phyloP scores from a whole-genome alignment of 1,284 basidiomycete species.

The Grifola frondosa region DNA sequence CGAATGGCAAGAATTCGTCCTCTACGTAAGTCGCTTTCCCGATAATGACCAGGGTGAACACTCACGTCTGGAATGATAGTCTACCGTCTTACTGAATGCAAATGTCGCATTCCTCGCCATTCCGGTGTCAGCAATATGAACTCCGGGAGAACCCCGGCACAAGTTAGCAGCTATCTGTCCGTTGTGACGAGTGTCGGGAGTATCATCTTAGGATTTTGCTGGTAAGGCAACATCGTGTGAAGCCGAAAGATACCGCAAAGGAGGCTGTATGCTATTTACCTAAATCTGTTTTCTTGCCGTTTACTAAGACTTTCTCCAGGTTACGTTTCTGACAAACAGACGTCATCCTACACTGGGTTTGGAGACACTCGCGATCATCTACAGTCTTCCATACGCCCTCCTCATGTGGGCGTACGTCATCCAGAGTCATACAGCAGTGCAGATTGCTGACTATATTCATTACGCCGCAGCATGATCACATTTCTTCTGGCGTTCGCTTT shows the following conservation, averaged over 20 bases:
- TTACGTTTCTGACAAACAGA: conserved; percentile 27
- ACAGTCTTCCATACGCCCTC: conserved; percentile 45
- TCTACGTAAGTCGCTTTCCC: conserved; percentile 54
- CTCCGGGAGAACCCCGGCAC: conserved; percentile 32
- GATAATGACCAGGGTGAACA: too few species aligned
- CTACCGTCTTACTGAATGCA: conserved; percentile 43
- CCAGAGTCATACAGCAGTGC: too few species aligned
- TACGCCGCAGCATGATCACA: conserved; percentile 16
- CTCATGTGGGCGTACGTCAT: conserved; percentile 47
- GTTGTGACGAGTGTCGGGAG: conserved; percentile 44
- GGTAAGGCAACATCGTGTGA: conserved; percentile 42
- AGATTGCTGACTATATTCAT: background rate
- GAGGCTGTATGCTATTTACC: conserved; percentile 31
- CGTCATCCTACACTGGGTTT: conserved; percentile 33
- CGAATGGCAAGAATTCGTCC: conserved; percentile 51
- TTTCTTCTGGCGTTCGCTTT: conserved; percentile 23
- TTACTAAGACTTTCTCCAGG: too few species aligned
- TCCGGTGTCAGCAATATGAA: conserved; percentile 34
- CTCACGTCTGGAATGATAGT: conserved; percentile 29
- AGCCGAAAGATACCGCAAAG: conserved; percentile 34
- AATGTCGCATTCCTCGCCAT: conserved; percentile 49
- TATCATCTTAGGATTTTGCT: conserved; percentile 48
- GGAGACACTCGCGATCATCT: conserved; percentile 44
- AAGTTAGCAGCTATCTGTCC: conserved; percentile 48
- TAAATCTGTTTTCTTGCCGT: too few species aligned